phyloP scores from a whole-genome alignment of 2,329 filamentous ascomycete genomes.

The Drechslerella stenobrocha region DNA sequence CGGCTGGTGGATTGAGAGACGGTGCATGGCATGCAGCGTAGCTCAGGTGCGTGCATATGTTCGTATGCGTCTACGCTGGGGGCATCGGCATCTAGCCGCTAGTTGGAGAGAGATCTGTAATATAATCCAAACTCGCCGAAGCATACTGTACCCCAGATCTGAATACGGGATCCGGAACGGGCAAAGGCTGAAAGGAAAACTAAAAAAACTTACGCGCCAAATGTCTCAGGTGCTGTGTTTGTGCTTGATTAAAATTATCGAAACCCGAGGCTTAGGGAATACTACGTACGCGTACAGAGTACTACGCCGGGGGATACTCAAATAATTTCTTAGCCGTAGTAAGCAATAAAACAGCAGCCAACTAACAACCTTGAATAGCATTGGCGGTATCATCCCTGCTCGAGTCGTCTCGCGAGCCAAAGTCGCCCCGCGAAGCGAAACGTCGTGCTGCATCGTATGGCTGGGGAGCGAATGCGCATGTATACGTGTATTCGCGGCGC shows the following conservation, averaged over 20 bases:
- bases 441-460: not conserved
- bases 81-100: not conserved
- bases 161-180: conserved; percentile 26
- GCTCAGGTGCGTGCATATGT: no score
- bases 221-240: conserved; percentile 15
- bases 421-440: not conserved
- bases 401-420: no score
- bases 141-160: conserved; percentile 35
- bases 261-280: no score
- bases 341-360: no score
- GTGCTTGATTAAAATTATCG: not conserved
- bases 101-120: not conserved
- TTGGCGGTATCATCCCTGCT: not conserved
- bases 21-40: conserved; percentile 8
- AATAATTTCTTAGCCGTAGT: no score
- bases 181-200: conserved; percentile 37
- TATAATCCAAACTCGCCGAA: conserved; percentile 9
- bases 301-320: no score
- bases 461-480: not conserved
- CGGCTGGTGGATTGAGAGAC: not conserved
- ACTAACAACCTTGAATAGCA: no score
- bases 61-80: not conserved
- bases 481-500: not conserved
- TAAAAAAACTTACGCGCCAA: conserved; percentile 16
- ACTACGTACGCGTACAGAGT: no score